Evolutionary conservation across 129 eudicot genomes (phyloP).

Genomic region (Kitagawia praeruptora): DNA sequence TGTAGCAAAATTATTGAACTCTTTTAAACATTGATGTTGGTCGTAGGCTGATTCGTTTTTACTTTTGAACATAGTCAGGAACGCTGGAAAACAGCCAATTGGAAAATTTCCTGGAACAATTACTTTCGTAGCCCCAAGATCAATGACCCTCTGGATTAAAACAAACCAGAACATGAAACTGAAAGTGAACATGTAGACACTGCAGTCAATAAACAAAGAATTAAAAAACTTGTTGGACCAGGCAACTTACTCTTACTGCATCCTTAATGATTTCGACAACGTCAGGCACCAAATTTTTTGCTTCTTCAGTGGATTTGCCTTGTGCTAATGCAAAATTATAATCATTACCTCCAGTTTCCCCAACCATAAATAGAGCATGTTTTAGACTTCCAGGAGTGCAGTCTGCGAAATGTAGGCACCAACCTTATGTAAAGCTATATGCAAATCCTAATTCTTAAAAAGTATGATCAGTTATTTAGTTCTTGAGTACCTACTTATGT

Average conservation of each 20-base stretch:
- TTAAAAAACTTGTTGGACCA: neutral
- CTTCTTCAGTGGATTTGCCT: constrained; percentile 14
- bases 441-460: neutral
- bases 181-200: too few relatives aligned
- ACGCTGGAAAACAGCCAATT: neutral
- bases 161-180: neutral
- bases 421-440: neutral
- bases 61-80: neutral
- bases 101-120: neutral
- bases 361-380: constrained; percentile 21
- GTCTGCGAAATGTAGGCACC: neutral
- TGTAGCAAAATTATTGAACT: too few relatives aligned
- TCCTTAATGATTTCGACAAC: constrained; percentile 11
- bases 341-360: constrained; percentile 29
- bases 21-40: too few relatives aligned
- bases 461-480: neutral
- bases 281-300: neutral
- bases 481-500: neutral
- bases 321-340: constrained; percentile 12
- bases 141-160: constrained; percentile 10
- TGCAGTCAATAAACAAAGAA: too few relatives aligned
- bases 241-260: constrained; percentile 8
- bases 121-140: neutral
- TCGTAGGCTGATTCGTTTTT: too few relatives aligned
- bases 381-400: neutral